Base-by-base conservation (phyloP, 2,329 filamentous ascomycete species). In the Alternaria hordeiaustralica region DNA sequence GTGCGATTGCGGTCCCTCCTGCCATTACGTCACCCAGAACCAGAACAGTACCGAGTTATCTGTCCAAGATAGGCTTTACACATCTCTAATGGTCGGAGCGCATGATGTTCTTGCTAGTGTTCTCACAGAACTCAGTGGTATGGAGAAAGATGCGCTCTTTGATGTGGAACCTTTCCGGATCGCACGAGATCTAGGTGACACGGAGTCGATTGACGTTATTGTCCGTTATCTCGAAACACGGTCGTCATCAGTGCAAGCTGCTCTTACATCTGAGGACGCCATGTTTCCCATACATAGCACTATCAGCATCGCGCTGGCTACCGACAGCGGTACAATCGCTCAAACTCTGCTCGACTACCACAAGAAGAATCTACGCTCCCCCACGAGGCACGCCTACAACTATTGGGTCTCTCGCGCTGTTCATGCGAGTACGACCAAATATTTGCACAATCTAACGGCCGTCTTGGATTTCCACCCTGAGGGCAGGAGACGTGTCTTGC, bases 61-160 rank as follows among this genome's bases (percentile, higher is more conserved):
- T 20, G 30, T 33, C 15, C 49, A 33, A 8, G 49, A 51, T 15
- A 51, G 13, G 18, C 11, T 51, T 21, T 9, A 1, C 12, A 4
- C 47, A 15, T 12, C 47, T 20, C 6, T 33, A 2, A 28, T 28
- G 25, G 18, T 26, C 18, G 12, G 26, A 18, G n/a, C n/a, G 5
- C 47, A 51, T 5, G 15, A 28, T 10, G 6, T 51, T 21, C 26
- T 51, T 20, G 8, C 47, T 20, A 3, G 5, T 2, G 3, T 51
- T 12, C 47, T 51, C 18, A 6, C 18, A 10, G 18, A 33, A 9
- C n/a, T 51, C 26, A 33, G 8, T 15, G 12, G 10, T 15, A 0
- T 0, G 2, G 26, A 51, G n/a, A 4, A 3, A 4, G 18, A 51
- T 15, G 0, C 1, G 0, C 6, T 20, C 11, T 13, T 30, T 0